These are phyloP conservation scores for Paramecium bursaria DNA, from an alignment of 73 alveolate genomes.

Conservation along the genomic window DNA sequence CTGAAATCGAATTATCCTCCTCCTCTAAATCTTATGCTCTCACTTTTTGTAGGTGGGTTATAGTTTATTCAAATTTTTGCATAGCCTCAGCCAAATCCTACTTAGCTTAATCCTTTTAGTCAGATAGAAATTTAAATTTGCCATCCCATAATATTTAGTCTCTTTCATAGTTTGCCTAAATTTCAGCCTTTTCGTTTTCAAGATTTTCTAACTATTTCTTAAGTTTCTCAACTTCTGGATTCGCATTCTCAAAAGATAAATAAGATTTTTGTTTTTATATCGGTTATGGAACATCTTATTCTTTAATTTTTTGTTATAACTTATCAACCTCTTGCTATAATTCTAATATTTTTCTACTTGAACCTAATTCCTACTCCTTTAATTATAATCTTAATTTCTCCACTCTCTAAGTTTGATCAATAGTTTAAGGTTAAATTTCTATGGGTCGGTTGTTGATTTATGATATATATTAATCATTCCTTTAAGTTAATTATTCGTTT, in stretches of 20 bases:
- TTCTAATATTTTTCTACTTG: slow-evolving; percentile 9
- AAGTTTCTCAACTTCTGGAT: slow-evolving; percentile 29
- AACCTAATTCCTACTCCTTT: slow-evolving; percentile 18
- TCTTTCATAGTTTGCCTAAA: slow-evolving; percentile 78
- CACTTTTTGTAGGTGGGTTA: slow-evolving; percentile 85
- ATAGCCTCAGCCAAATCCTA: slow-evolving; percentile 84
- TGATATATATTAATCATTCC: background rate
- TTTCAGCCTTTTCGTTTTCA: slow-evolving; percentile 64
- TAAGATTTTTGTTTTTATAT: background rate
- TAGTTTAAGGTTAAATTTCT: too few relatives aligned
- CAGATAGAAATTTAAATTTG: slow-evolving; percentile 86
- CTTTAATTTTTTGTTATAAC: background rate
- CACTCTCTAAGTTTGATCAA: background rate
- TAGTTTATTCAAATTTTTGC: slow-evolving; percentile 86
- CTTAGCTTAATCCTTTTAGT: slow-evolving; percentile 87
- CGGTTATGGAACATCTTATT: background rate
- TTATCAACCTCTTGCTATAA: slow-evolving; percentile 26
- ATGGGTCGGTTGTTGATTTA: slow-evolving; percentile 16
- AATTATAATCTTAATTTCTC: slow-evolving; percentile 52
- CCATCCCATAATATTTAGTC: slow-evolving; percentile 93
- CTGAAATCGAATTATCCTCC: slow-evolving; percentile 75
- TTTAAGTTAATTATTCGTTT: background rate
- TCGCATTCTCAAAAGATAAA: background rate
- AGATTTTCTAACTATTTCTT: slow-evolving; percentile 32
- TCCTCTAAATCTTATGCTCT: slow-evolving; percentile 84